A percentile compares a stretch with the other conserved stretches of the same genome.
Evolutionary conservation across 495 filamentous ascomycete genomes (phyloP).

Genomic region (Rusavskia elegans): DNA sequence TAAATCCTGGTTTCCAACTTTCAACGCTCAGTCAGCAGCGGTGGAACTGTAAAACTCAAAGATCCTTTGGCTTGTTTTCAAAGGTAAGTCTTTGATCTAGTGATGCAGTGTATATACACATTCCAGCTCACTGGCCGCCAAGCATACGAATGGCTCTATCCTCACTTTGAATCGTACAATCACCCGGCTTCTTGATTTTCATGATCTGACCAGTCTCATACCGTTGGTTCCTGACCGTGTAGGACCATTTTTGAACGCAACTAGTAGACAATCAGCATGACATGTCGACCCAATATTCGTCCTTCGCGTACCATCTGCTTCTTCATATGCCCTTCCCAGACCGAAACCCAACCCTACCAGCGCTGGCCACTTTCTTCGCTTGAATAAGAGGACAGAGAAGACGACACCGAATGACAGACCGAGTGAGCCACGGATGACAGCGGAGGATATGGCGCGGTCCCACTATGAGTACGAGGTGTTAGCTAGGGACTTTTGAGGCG

Average conservation of each 20-base stretch:
- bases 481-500: constrained; percentile 1
- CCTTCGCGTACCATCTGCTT: constrained; percentile 39
- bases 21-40: no score
- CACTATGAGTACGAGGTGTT: constrained; percentile 40
- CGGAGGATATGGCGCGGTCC: constrained; percentile 92
- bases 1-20: no score
- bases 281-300: neutral
- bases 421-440: constrained; percentile 86
- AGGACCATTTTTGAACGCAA: neutral
- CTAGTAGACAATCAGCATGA: neutral
- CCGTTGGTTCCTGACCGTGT: neutral
- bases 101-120: neutral
- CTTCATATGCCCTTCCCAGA: constrained; percentile 89
- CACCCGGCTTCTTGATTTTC: neutral
- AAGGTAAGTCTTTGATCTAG: neutral
- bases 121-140: neutral
- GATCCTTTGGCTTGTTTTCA: no score
- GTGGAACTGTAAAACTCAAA: no score
- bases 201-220: neutral
- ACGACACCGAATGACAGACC: constrained; percentile 92
- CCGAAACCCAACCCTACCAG: constrained; percentile 88
- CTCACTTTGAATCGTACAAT: neutral
- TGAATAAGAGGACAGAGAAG: constrained; percentile 96
- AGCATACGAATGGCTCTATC: neutral
- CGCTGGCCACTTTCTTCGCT: constrained; percentile 90